Base-by-base conservation (phyloP, 352 stramenopile species). In the Globisporangium emineosum region DNA sequence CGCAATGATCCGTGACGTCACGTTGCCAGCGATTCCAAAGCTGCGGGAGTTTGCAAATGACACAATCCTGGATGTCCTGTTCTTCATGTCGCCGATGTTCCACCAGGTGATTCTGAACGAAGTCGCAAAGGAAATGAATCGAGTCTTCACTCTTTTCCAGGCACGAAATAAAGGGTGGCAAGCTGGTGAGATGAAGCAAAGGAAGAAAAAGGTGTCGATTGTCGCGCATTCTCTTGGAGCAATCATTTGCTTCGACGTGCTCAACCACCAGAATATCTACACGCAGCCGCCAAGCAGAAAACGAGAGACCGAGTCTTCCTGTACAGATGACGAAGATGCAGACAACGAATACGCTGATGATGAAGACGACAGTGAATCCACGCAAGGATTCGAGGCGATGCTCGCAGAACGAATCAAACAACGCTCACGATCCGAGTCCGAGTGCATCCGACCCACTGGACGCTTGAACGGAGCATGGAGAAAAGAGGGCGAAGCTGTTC, bases 181-280 rank as follows among this genome's bases (percentile, higher is more conserved):
- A 0, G 43, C 33, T 29, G 30, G 62, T 12, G 67, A 67, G 49
- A 29, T 51, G 42, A 65, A 37, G 27, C 62, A 62, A 45, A 81
- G 73, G 52, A 73, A 67, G 32, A 88, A 85, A 66, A 93, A 95
- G 60, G 86, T 97, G 9, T 96, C 88, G 8, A 90, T 97, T 55
- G 69, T 96, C 27, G 88, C 83, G 45, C 90, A 97, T 56, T 96
- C 86, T 17, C 77, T 98, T 10, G 92, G 91, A 7, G 90, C 88
- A 37, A 95, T 98, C 60, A 97, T 98, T 33, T 90, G 81, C 45
- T 98, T 96, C 73, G 93, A 98, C 60, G 93, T 98, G 57, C 63
- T 98, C 42, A 89, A 79, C 57, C 77, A 91, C 42, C 85, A 94
- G 42, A 69, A 75, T 23, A 67, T 78, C 21, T 81, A 75, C 55